Evolutionary conservation across 768 basidiomycete species (phyloP), one percentile per base, ranked within the genome.

Genomic region (Rubroboletus satanas): DNA sequence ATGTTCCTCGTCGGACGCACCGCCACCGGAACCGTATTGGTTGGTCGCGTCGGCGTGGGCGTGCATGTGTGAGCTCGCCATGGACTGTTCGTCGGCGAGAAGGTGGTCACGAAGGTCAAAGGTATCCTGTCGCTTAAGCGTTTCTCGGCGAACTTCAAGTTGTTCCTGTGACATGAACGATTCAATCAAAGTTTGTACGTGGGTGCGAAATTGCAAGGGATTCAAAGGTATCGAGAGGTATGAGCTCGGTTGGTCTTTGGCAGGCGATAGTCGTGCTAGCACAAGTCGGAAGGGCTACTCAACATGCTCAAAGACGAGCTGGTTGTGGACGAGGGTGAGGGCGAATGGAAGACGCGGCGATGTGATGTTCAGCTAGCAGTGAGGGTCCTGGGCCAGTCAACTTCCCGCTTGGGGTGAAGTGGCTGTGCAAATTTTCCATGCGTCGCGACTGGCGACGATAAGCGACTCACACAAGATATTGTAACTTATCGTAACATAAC

Each of bases 41-140:
- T 79, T 77, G 14, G 75, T 69, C 21, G 75, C 75, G 47, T 81
- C 79, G 26, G 73, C 73, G 45, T 80, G 79, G 10, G 75, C 73
- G n/a, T 79, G 77, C 53, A 75, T 66, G 67, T 80, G 64, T 55
- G 79, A 64, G 57, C 71, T 60, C 61, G 52, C 75, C 77, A 61
- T 82, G 77, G 38, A 74, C 69, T 70, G 81, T 56, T 85, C 78
- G 69, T 79, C 79, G 38, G 75, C 63, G 47, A 72, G 74, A 33
- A 88, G 82, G 51, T 86, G 80, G 58, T 83, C 83, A 41, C 85
- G 81, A 45, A 90, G 74, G 74, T 90, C 88, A 65, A 82, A 88
- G 28, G 88, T 86, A 52, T 90, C 88, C 61, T 79, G 76, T 52
- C 77, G 74, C 45, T 70, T 73, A 57, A 63, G 57, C 36, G 59